Base-by-base conservation (phyloP, 1,284 basidiomycete genomes). In the Apiotrichum veenhuisii region DNA sequence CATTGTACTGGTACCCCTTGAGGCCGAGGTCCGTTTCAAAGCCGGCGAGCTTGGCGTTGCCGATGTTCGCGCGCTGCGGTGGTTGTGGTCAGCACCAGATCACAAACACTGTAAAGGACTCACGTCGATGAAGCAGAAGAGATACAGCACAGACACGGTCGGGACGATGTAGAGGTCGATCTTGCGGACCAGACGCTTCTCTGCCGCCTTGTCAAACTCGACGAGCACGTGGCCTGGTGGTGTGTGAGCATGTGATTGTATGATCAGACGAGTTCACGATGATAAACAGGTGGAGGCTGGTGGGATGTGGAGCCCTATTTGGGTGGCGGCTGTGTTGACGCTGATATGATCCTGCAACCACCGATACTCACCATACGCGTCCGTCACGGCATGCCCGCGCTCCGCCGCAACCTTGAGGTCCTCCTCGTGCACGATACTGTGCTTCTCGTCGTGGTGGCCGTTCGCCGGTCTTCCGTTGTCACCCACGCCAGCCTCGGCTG, bases 1-100 rank as follows among this genome's bases (percentile, higher is more conserved):
- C 64, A 55, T 71, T 71, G 62, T 66, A 75, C 36, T 75, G 54
- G 11, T 49, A 62, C 10, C 63, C 63, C 14, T 51, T 50, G 42
- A 68, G 47, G 3, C 56, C 50, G 10, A 75, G 62, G 52, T 72
- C 70, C 18, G 50, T 58, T 20, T 68, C 68, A 44, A 75, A 42
- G 15, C 52, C 52, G 10, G 51, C 57, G 15, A 55, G 44, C n/a
- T 50, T 56, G 14, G 63, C 63, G 37, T 67, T 64, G 12, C 53
- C 52, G 23, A 59, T 59, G 58, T 54, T 41, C 51, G 64, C 56
- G 25, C 57, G 58, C 56, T 61, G 34, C 27, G 42, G n/a, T n/a
- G n/a, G n/a, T n/a, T n/a, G n/a, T n/a, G 42, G 26, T 47, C n/a
- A 40, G n/a, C 38, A 43, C 14, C 15, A 11, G 26, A 34, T 36